Percentiles rank a stretch among this genome's conserved stretches.
phyloP scores from a whole-genome alignment of 2,329 filamentous ascomycete species.

The Fusarium burgessii region DNA sequence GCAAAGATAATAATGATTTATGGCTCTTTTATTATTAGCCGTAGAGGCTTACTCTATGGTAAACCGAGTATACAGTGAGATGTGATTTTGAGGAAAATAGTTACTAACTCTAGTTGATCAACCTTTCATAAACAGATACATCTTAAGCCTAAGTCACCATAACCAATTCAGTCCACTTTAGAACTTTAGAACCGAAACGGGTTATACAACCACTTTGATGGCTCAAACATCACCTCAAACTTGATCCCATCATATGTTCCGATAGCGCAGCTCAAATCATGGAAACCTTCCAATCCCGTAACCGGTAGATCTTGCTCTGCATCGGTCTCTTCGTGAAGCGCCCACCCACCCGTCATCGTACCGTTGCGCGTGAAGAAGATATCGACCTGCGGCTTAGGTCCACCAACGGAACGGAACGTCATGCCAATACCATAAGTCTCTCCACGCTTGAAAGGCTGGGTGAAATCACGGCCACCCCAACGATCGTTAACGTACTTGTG shows the following conservation, averaged over 20 bases:
- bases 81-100: too few species aligned
- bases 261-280: constrained; percentile 78
- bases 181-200: constrained; percentile 37
- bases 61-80: too few species aligned
- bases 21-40: too few species aligned
- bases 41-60: too few species aligned
- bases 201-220: constrained; percentile 68
- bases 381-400: constrained; percentile 49
- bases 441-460: constrained; percentile 70
- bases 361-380: constrained; percentile 79
- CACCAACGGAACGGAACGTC: constrained; percentile 61
- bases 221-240: constrained; percentile 75
- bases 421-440: constrained; percentile 80
- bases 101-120: too few species aligned
- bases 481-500: constrained; percentile 80
- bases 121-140: too few species aligned
- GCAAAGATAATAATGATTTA: too few species aligned
- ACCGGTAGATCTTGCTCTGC: constrained; percentile 70
- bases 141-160: background rate
- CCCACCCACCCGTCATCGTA: constrained; percentile 70
- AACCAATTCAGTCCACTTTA: background rate
- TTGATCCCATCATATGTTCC: constrained; percentile 76
- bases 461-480: constrained; percentile 79
- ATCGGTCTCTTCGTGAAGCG: constrained; percentile 81
- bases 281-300: constrained; percentile 75